phyloP scores from a whole-genome alignment of 2,329 filamentous ascomycete genomes.

The Aspergillus novoparasiticus region DNA sequence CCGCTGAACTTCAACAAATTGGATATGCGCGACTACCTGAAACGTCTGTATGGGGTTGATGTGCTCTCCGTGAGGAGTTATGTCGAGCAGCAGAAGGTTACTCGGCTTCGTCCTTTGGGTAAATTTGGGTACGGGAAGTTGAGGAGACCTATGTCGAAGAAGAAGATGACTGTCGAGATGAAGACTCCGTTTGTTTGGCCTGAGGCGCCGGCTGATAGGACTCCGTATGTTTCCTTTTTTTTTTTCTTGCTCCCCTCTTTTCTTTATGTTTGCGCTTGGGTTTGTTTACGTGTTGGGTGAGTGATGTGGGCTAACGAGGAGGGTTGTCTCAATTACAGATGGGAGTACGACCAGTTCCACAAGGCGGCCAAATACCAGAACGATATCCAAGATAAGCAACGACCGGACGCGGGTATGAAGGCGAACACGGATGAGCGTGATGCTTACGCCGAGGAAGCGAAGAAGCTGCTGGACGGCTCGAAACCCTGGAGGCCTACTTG shows the following conservation, averaged over 20 bases:
- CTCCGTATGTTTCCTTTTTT: conserved; percentile 51
- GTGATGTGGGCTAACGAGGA: not conserved
- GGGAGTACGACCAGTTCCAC: conserved; percentile 65
- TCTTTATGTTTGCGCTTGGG: conserved; percentile 4
- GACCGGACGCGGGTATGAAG: conserved; percentile 39
- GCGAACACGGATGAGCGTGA: conserved; percentile 45
- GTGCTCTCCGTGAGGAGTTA: conserved; percentile 75
- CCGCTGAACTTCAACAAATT: conserved; percentile 94
- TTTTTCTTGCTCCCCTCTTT: not conserved
- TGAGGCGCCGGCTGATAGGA: conserved; percentile 62
- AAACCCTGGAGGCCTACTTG: conserved; percentile 62
- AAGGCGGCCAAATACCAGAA: conserved; percentile 54
- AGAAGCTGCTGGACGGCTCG: conserved; percentile 62
- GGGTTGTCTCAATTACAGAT: conserved; percentile 40
- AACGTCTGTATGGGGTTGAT: conserved; percentile 78
- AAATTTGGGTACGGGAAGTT: conserved; percentile 56
- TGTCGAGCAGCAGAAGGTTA: conserved; percentile 69
- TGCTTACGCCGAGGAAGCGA: conserved; percentile 61
- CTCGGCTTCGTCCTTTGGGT: conserved; percentile 40
- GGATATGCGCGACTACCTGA: conserved; percentile 93
- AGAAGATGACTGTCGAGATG: conserved; percentile 95
- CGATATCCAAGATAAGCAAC: conserved; percentile 40
- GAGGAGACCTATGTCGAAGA: conserved; percentile 72
- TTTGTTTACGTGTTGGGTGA: conserved; percentile 9
- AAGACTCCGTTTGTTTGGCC: conserved; percentile 88